Conservation (phyloP, 1,139 yeast species). For the Pichia sp. region DNA sequence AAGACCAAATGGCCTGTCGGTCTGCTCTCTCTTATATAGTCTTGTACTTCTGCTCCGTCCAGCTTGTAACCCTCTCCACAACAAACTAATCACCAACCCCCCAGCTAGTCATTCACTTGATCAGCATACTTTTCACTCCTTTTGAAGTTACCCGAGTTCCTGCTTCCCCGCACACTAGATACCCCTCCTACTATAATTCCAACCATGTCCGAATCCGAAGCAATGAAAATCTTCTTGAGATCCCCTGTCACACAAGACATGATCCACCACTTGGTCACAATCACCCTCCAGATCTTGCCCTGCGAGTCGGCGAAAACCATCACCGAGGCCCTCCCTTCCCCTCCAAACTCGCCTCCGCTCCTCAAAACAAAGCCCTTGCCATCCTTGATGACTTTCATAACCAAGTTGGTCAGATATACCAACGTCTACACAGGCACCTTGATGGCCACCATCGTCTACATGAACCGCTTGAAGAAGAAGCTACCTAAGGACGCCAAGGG, state of each 20-base stretch:
- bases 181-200: background rate
- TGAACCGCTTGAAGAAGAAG: conserved; percentile 54
- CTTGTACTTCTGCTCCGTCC: too few relatives aligned
- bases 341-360: conserved; percentile 33
- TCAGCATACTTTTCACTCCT: background rate
- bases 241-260: conserved; percentile 62
- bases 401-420: conserved; percentile 64
- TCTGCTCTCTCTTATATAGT: background rate
- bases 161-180: background rate
- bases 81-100: background rate
- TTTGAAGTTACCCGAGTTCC: background rate
- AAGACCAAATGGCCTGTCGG: conserved; percentile 1
- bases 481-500: conserved; percentile 72
- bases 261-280: conserved; percentile 60
- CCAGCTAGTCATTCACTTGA: background rate
- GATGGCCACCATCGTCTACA: conserved; percentile 65
- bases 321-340: conserved; percentile 34
- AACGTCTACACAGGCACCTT: conserved; percentile 75
- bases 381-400: conserved; percentile 69
- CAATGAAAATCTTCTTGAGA: conserved; percentile 50
- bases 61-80: too few relatives aligned
- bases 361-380: conserved; percentile 48
- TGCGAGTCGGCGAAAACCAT: conserved; percentile 40
- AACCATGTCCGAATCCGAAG: conserved; percentile 47
- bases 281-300: conserved; percentile 59